Conservation (phyloP, 2,329 filamentous ascomycete genomes). For the Xylariaceae sp. region DNA sequence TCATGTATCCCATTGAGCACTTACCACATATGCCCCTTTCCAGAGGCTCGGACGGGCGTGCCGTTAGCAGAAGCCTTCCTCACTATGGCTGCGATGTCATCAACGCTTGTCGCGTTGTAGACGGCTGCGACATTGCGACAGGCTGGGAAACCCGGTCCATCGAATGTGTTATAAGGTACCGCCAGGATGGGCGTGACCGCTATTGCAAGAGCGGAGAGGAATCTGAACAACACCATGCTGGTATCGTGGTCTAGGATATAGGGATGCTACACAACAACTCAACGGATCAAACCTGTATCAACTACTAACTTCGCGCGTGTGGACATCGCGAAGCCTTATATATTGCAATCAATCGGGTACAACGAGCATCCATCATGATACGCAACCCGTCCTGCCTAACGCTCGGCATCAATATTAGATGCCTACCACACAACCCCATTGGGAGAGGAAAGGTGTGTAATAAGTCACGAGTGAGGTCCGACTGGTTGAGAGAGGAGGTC, state of each 20-base stretch:
- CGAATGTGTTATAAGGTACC: conserved; percentile 44
- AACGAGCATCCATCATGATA: neutral
- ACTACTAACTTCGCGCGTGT: neutral
- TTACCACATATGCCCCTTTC: conserved; percentile 44
- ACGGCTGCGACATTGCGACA: conserved; percentile 43
- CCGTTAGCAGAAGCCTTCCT: conserved; percentile 36
- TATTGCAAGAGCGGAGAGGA: conserved; percentile 15
- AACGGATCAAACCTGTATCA: neutral
- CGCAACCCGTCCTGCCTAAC: neutral
- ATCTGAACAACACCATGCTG: conserved; percentile 18
- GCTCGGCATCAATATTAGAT: neutral
- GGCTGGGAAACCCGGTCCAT: conserved; percentile 43
- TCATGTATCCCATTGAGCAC: neutral
- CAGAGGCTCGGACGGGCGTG: conserved; percentile 42
- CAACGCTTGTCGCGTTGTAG: conserved; percentile 40
- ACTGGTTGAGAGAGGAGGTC: neutral
- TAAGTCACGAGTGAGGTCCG: neutral
- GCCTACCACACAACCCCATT: neutral
- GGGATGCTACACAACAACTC: neutral
- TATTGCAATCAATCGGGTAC: neutral
- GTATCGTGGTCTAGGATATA: conserved; percentile 7
- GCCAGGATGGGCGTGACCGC: conserved; percentile 18
- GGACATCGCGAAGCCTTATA: conserved; percentile 3
- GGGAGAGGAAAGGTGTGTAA: too few species aligned
- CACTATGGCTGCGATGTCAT: conserved; percentile 40